A percentile compares a stretch with the other conserved stretches of the same genome.
phyloP scores from a whole-genome alignment of 2,329 filamentous ascomycete genomes.

The Apiospora malaysiana region DNA sequence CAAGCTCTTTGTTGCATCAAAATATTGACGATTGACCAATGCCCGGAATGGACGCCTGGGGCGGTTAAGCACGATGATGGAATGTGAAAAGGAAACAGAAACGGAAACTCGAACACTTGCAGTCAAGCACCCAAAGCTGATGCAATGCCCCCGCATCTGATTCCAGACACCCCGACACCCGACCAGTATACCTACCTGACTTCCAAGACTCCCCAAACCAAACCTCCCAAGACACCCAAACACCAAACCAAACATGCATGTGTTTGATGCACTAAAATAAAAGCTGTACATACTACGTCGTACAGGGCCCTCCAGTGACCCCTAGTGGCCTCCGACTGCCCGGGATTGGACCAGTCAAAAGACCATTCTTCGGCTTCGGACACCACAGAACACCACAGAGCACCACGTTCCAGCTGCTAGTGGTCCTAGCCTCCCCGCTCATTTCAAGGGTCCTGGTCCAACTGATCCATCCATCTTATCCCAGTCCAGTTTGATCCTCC shows the following conservation, averaged over 20 bases:
- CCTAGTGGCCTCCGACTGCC: not conserved
- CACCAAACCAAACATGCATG: not conserved
- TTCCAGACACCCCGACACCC: not conserved
- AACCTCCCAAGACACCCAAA: too few species aligned
- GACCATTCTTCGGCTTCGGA: not conserved
- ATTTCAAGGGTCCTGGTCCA: conserved; percentile 17
- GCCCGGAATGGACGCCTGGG: not conserved
- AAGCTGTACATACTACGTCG: not conserved
- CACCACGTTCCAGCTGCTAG: conserved; percentile 15
- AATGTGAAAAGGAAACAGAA: not conserved
- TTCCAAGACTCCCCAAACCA: too few species aligned
- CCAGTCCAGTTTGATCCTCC: not conserved
- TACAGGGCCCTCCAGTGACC: not conserved
- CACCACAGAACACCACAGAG: too few species aligned
- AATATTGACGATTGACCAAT: not conserved
- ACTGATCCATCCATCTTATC: conserved; percentile 2
- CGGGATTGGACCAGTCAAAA: not conserved
- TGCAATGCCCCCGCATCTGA: not conserved
- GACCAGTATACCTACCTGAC: too few species aligned
- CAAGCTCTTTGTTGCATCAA: not conserved
- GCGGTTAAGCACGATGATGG: conserved; percentile 12
- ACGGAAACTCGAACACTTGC: not conserved
- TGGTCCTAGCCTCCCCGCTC: conserved; percentile 6
- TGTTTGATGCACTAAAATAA: conserved; percentile 15
- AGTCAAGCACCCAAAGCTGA: too few species aligned